A percentile compares a stretch with the other conserved stretches of the same genome.
phyloP scores from a whole-genome alignment of 1,139 yeast species.

The Nakaseomyces kungkrabaensis region DNA sequence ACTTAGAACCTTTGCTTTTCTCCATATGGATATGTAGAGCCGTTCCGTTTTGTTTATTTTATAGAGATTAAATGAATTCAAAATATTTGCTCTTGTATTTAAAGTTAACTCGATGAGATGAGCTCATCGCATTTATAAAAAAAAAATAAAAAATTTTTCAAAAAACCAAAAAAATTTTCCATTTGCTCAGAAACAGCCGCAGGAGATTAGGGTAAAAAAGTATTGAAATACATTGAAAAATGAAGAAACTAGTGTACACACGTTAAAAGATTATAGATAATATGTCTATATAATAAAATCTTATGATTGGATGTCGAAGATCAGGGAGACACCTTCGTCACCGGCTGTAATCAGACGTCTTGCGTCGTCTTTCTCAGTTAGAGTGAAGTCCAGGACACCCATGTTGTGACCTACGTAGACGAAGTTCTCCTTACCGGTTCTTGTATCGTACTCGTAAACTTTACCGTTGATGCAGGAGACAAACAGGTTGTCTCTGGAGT shows the following conservation, averaged over 20 bases:
- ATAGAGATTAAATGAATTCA: too few species aligned
- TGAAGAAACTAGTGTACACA: neutral
- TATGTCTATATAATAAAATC: neutral
- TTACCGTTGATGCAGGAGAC: slow-evolving; percentile 80
- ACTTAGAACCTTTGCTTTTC: neutral
- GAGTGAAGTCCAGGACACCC: slow-evolving; percentile 80
- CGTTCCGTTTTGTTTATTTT: too few species aligned
- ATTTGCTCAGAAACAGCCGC: neutral
- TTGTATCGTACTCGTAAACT: slow-evolving; percentile 78
- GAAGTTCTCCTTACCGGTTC: slow-evolving; percentile 75
- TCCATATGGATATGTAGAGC: neutral
- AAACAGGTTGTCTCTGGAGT: slow-evolving; percentile 41
- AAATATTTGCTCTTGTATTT: too few species aligned
- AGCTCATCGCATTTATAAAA: neutral
- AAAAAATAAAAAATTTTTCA: neutral
- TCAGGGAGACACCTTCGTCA: slow-evolving; percentile 87
- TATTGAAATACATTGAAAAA: neutral
- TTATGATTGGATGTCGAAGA: slow-evolving; percentile 39
- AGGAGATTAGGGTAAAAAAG: neutral
- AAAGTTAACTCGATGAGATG: too few species aligned
- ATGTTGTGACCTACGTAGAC: slow-evolving; percentile 86
- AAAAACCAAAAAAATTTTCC: neutral
- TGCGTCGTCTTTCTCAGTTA: slow-evolving; percentile 30
- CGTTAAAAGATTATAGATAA: neutral
- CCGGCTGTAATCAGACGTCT: slow-evolving; percentile 85